Evolutionary conservation across 768 basidiomycete species (phyloP).

Genomic region (Nidularia pulvinata): DNA sequence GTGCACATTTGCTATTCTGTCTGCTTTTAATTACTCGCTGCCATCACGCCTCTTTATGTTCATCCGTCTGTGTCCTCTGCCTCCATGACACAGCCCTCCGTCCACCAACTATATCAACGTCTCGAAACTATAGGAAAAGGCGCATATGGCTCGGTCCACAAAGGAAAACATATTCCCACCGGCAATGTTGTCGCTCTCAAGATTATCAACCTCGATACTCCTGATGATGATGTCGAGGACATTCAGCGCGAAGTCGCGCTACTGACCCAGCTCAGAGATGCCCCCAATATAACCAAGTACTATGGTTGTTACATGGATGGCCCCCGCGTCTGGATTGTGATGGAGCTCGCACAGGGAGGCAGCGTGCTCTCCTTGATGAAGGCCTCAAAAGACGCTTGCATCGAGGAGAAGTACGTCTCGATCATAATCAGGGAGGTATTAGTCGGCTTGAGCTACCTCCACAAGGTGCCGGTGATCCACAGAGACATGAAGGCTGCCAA

Average conservation of each 20-base stretch:
- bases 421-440: constrained; percentile 91
- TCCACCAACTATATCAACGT: constrained; percentile 81
- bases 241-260: constrained; percentile 97
- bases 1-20: not conserved
- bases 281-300: constrained; percentile 92
- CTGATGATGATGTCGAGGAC: constrained; percentile 95
- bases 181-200: constrained; percentile 95
- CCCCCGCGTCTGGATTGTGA: constrained; percentile 97
- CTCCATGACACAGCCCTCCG: constrained; percentile 50
- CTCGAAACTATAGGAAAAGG: constrained; percentile 95
- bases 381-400: constrained; percentile 65
- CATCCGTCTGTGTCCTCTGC: not conserved
- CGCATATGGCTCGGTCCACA: constrained; percentile 95
- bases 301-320: constrained; percentile 97
- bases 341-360: constrained; percentile 97
- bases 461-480: constrained; percentile 94
- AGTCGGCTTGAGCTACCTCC: constrained; percentile 84
- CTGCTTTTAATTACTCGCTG: not conserved
- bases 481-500: constrained; percentile 99
- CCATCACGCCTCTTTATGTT: constrained; percentile 1
- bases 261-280: constrained; percentile 85
- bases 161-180: constrained; percentile 80
- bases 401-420: constrained; percentile 90
- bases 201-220: constrained; percentile 97
- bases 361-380: constrained; percentile 95